phyloP scores from a whole-genome alignment of 2,329 filamentous ascomycete genomes.

The Pseudogymnoascus sp. region DNA sequence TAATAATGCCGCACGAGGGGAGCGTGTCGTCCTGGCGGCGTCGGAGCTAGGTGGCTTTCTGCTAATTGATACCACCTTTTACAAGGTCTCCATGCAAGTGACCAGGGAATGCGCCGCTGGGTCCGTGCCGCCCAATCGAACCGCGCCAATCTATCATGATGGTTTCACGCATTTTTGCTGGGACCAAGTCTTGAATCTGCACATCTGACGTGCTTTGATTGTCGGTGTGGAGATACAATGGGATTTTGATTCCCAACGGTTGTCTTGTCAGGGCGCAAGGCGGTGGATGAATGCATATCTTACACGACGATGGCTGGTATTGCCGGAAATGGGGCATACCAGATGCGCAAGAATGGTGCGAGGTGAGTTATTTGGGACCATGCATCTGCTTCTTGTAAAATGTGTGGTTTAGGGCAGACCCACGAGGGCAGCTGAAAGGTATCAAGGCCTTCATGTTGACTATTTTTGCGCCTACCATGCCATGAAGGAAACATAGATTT shows the following conservation, averaged over 20 bases:
- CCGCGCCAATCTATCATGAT: not conserved
- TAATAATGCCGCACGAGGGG: slow-evolving; percentile 1
- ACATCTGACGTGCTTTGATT: not conserved
- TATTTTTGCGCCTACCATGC: not conserved
- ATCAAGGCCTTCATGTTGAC: not conserved
- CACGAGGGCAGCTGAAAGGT: not conserved
- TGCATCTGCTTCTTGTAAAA: not conserved
- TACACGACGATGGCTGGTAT: not conserved
- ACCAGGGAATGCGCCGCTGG: not conserved
- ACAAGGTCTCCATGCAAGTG: not conserved
- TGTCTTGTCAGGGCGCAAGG: not conserved
- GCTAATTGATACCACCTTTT: not conserved
- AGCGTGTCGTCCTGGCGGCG: not conserved
- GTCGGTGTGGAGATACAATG: not conserved
- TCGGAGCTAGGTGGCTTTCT: not conserved
- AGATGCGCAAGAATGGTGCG: not conserved
- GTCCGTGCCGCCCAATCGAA: not conserved
- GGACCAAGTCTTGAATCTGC: not conserved
- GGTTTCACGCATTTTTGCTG: not conserved
- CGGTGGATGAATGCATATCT: not conserved
- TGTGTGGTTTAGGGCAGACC: not conserved
- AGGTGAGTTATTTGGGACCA: not conserved
- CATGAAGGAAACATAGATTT: not conserved
- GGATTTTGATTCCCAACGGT: not conserved
- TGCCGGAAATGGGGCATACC: not conserved